These are phyloP conservation scores for Lepiota subincarnata DNA, from an alignment of 768 basidiomycete species.

Conservation along the genomic window DNA sequence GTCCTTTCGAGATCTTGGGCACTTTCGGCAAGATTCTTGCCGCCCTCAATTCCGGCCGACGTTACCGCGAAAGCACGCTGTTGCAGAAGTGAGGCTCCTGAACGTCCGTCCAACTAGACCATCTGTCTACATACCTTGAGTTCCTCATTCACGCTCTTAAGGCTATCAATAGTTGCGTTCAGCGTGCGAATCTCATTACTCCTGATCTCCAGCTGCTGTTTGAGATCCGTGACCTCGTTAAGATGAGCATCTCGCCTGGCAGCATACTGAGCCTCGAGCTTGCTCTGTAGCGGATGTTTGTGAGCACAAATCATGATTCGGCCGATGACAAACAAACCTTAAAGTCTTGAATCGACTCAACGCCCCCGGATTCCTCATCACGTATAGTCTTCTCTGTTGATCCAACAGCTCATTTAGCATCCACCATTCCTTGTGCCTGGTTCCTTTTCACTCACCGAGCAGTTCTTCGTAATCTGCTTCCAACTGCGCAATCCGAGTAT, in stretches of 20 bases:
- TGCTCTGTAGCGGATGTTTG: conserved; percentile 50
- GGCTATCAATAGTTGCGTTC: conserved; percentile 82
- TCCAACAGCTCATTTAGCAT: background rate
- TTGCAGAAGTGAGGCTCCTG: conserved; percentile 2
- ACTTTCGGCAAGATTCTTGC: conserved; percentile 94
- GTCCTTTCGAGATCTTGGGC: conserved; percentile 96
- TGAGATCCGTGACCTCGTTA: conserved; percentile 80
- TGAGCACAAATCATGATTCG: conserved; percentile 6
- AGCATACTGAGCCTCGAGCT: conserved; percentile 91
- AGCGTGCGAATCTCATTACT: conserved; percentile 79
- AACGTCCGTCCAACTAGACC: conserved; percentile 1
- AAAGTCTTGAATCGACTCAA: conserved; percentile 83
- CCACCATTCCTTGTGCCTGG: background rate
- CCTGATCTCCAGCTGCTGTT: conserved; percentile 85
- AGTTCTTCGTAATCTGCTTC: conserved; percentile 97
- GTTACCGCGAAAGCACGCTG: conserved; percentile 97
- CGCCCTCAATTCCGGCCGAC: conserved; percentile 94
- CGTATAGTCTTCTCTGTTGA: conserved; percentile 83
- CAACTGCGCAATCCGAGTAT: conserved; percentile 70
- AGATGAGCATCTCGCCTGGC: conserved; percentile 88
- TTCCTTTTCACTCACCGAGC: conserved; percentile 55
- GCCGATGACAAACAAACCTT: conserved; percentile 49
- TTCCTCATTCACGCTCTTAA: conserved; percentile 96
- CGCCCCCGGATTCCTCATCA: conserved; percentile 82
- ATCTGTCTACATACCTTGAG: conserved; percentile 66